Percentiles rank a stretch among this genome's conserved stretches.
phyloP scores from a whole-genome alignment of 2,329 filamentous ascomycete genomes.

The Hypoxylon sp. region DNA sequence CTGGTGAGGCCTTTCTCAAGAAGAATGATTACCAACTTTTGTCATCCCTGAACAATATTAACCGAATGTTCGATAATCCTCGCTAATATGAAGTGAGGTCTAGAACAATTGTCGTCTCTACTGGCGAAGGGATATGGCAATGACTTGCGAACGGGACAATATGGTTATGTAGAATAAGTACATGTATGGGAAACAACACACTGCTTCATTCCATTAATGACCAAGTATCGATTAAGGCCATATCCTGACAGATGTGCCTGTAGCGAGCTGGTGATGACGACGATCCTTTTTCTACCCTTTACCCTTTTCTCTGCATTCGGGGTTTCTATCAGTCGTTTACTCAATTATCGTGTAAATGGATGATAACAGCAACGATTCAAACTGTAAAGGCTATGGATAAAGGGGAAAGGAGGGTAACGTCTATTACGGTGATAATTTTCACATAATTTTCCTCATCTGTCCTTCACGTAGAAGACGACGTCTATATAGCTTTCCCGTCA shows the following conservation, averaged over 20 bases:
- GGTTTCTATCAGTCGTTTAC: background rate
- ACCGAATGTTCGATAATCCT: background rate
- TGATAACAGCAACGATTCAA: too few relatives aligned
- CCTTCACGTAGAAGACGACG: background rate
- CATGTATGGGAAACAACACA: background rate
- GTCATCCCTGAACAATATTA: background rate
- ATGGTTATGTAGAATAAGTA: background rate
- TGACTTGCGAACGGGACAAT: background rate
- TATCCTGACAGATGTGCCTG: too few relatives aligned
- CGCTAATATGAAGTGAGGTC: background rate
- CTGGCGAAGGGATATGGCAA: background rate
- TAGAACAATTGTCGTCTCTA: background rate
- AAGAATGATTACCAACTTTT: background rate
- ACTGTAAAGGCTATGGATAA: background rate
- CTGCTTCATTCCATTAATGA: too few relatives aligned
- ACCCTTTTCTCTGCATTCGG: background rate
- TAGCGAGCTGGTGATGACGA: background rate
- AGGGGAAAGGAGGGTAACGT: background rate
- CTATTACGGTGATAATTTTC: background rate
- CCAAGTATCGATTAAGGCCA: too few relatives aligned
- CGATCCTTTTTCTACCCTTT: background rate
- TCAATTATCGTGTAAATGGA: background rate
- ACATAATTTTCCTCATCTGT: background rate
- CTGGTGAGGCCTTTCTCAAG: background rate
- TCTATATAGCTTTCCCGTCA: background rate